phyloP scores from a whole-genome alignment of 116 monocot species.

The Posidonia oceanica region DNA sequence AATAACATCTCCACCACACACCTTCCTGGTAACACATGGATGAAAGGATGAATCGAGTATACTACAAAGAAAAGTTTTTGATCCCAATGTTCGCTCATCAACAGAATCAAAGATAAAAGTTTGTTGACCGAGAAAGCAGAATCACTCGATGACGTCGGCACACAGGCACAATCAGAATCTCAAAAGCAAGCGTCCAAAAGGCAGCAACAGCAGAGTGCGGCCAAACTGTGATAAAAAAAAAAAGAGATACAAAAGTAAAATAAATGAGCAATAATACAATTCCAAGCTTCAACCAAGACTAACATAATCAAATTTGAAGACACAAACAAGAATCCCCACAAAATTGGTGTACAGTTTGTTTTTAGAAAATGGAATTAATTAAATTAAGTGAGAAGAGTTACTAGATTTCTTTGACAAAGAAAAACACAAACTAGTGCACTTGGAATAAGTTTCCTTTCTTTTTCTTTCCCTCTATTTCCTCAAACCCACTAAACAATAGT shows the following conservation, averaged over 20 bases:
- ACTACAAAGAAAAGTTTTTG: neutral
- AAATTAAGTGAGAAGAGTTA: too few species aligned
- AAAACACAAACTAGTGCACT: too few species aligned
- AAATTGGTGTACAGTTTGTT: too few species aligned
- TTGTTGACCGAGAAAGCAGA: neutral
- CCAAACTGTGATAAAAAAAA: conserved; percentile 31
- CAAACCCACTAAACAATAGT: too few species aligned
- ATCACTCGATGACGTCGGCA: neutral
- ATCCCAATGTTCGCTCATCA: neutral
- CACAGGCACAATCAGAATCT: neutral
- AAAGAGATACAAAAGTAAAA: neutral
- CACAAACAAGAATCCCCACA: too few species aligned
- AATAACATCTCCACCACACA: neutral
- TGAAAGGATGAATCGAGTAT: neutral
- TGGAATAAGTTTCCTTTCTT: too few species aligned
- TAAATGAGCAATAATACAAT: neutral
- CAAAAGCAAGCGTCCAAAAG: conserved; percentile 56
- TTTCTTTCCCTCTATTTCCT: too few species aligned
- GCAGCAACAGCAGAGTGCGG: conserved; percentile 69
- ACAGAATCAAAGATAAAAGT: neutral
- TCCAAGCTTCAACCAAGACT: too few species aligned
- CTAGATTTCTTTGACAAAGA: too few species aligned
- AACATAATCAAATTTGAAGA: too few species aligned
- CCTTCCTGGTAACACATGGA: neutral
- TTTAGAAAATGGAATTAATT: too few species aligned